These are phyloP conservation scores for Kwoniella shivajii DNA, from an alignment of 1,284 basidiomycete genomes.

Conservation along the genomic window DNA sequence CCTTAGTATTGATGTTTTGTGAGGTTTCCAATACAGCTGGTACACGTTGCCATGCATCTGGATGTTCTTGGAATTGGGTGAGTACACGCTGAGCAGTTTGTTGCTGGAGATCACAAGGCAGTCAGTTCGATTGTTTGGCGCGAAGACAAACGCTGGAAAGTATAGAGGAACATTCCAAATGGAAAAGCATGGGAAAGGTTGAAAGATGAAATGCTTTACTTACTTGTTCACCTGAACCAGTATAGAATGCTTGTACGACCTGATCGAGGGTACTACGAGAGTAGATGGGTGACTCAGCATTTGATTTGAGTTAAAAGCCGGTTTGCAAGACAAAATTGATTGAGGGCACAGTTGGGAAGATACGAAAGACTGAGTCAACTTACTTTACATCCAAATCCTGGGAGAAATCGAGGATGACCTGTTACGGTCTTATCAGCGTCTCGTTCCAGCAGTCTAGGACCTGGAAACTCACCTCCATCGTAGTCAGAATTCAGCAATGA, in stretches of 20 bases:
- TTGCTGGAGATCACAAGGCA: conserved; percentile 62
- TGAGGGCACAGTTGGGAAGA: neutral
- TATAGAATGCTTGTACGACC: conserved; percentile 81
- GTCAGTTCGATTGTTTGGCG: neutral
- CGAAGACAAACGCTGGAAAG: neutral
- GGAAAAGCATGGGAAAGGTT: neutral
- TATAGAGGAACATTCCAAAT: neutral
- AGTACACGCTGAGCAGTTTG: conserved; percentile 85
- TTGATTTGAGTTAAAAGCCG: neutral
- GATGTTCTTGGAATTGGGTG: conserved; percentile 94
- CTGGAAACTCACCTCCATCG: conserved; percentile 43
- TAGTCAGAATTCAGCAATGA: conserved; percentile 10
- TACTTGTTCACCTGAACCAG: conserved; percentile 74
- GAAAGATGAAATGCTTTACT: conserved; percentile 31
- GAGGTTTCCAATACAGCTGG: conserved; percentile 90
- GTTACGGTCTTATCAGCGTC: conserved; percentile 18
- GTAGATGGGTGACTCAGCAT: no score
- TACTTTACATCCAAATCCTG: conserved; percentile 75
- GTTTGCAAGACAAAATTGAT: neutral
- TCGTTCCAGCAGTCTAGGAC: neutral
- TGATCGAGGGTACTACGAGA: conserved; percentile 68
- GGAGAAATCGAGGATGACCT: conserved; percentile 85
- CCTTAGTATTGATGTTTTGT: conserved; percentile 87
- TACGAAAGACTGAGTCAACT: neutral
- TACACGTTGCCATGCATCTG: conserved; percentile 98